phyloP scores from a whole-genome alignment of 352 stramenopile species.

The Globisporangium ultimum region DNA sequence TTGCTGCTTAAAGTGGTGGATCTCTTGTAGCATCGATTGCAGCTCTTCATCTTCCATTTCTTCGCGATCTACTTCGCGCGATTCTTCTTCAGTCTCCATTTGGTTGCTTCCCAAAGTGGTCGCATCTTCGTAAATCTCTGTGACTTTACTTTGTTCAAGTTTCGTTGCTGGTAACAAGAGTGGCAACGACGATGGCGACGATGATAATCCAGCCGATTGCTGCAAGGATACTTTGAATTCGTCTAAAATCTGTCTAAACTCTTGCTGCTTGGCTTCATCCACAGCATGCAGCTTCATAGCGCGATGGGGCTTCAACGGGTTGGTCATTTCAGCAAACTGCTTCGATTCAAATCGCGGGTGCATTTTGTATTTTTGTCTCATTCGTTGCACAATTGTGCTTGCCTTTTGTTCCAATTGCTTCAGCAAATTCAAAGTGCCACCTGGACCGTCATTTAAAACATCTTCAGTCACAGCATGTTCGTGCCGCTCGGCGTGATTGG shows the following conservation, averaged over 20 bases:
- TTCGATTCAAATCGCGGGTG: background rate
- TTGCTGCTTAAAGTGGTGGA: constrained; percentile 21
- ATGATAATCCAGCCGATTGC: constrained; percentile 6
- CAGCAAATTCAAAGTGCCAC: background rate
- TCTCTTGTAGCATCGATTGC: constrained; percentile 25
- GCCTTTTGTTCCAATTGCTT: background rate
- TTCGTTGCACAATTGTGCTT: background rate
- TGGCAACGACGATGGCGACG: background rate
- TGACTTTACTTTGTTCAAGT: background rate
- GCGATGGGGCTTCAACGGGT: background rate
- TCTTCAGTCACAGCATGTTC: background rate
- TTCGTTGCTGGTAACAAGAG: background rate
- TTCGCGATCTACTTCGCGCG: background rate
- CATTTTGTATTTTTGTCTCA: background rate
- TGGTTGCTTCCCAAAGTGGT: background rate
- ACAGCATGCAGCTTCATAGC: background rate
- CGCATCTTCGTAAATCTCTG: background rate
- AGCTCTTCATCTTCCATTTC: constrained; percentile 20
- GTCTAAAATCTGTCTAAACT: constrained; percentile 40
- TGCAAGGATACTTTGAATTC: constrained; percentile 51
- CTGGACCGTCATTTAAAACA: background rate
- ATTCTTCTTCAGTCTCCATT: background rate
- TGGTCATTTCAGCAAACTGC: background rate
- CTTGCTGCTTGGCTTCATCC: constrained; percentile 23
- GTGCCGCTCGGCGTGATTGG: background rate